Base-by-base conservation (phyloP, 257 asterid species). In the Solanum medicagineum region DNA sequence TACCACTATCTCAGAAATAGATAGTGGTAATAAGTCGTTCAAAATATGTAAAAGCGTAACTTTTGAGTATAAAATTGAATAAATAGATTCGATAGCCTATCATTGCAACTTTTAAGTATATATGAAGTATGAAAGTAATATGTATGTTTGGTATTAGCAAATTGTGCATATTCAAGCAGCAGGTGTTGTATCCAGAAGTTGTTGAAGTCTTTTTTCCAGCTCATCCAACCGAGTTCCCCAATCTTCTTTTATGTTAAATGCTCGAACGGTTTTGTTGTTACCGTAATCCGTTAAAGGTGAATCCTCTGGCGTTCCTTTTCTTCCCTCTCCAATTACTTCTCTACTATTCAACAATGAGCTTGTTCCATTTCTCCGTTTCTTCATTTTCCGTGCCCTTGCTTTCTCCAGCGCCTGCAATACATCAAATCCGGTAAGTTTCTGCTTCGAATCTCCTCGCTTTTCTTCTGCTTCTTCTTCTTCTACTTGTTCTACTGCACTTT, bases 211-310 rank as follows among this genome's bases (percentile, higher is more conserved):
- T 53, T 47, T 85, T 32, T 91, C 91, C 87, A 94, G 70, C 54
- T 91, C 89, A 68, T 88, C 89, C 91, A 94, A 86, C 22, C 89
- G 91, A 73, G 3, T 81, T 12, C 82, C 81, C 97, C 97, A 92
- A 69, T 93, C 93, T 53, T 87, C 86, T 77, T 89, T 87, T 24
- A 94, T 83, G 77, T 57, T 74, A 53, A 92, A 63, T 10, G 93
- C 84, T 81, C 69, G 77, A 29, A 84, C 83, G 51, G 14, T 59
- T 45, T 79, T 59, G 24, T 40, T 59, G 24, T 40, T 69, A 59
- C 24, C 55, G 7, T 81, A 15, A 80, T 40, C 49, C 71, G 14
- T 55, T 11, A 44, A 24, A 65, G 8, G 59, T 87, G 80, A 84
- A 77, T 75, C 12, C 24, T 29, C 45, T 84, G 8, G 17, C 73